Base-by-base conservation (phyloP, 768 basidiomycete genomes). In the Naganishia vishniacii region DNA sequence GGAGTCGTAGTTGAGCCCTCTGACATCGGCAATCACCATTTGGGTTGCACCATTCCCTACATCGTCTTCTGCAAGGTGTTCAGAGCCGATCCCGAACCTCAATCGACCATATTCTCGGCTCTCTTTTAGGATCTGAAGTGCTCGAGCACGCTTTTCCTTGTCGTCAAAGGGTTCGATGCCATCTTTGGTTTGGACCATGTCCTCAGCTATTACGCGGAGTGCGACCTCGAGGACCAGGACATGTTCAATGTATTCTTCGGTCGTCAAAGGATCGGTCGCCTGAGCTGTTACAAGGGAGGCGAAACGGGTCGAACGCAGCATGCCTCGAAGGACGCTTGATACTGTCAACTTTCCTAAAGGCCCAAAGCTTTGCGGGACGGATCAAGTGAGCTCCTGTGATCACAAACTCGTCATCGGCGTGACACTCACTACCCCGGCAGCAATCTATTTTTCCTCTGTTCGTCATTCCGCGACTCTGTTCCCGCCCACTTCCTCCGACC, bases 141-240 rank as follows among this genome's bases (percentile, higher is more conserved):
- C 89, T 0, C 48, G 49, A 23, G 44, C 31, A 1, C 62, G 62
- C n/a, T 41, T 49, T 25, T 61, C 32, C 31, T 48, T 37, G 2
- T 67, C 71, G 23, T 62, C 31, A 5, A 13, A 26, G 40, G 67
- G 51, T 18, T 44, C 42, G 12, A 28, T 45, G 4, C 77, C 80
- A 0, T 75, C 70, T 3, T 80, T 75, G 2, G 80, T 80, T 44
- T 76, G 70, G 65, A 37, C 32, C 70, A 82, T 82, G 73, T 98
- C 92, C 64, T 87, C 81, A 80, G 84, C 84, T 65, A 97, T 89
- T n/a, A 98, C 83, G 25, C 82, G 80, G 42, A 87, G 80, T 0
- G 87, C 89, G 0, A 87, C 84, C 77, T 97, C 93, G 1, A 94
- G 94, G 2, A 97, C 85, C n/a, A 98, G 82, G 31, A 97, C 82